phyloP scores from a whole-genome alignment of 2,329 filamentous ascomycete genomes.

The Zymoseptoria ardabiliae region DNA sequence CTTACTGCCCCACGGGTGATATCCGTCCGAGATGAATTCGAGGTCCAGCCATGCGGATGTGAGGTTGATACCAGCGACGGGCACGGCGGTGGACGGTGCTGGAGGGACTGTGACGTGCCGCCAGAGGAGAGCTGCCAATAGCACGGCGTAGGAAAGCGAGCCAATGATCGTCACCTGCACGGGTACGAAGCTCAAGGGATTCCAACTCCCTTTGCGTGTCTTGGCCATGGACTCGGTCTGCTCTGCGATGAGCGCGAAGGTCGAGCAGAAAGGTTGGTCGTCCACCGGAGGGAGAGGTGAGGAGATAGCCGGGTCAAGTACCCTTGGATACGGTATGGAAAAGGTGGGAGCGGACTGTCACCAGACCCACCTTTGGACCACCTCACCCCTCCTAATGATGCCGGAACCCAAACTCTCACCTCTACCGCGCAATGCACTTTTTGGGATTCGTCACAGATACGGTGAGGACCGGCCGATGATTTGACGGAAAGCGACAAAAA shows the following conservation, averaged over 20 bases:
- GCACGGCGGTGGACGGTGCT: slow-evolving; percentile 56
- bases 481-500: background rate
- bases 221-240: slow-evolving; percentile 8
- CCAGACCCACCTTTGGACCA: background rate
- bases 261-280: background rate
- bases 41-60: slow-evolving; percentile 83
- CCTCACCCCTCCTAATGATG: background rate
- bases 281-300: background rate
- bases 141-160: slow-evolving; percentile 65
- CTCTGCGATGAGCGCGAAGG: background rate
- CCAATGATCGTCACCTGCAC: slow-evolving; percentile 76
- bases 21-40: slow-evolving; percentile 62
- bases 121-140: slow-evolving; percentile 66
- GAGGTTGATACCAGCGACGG: slow-evolving; percentile 62
- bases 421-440: background rate
- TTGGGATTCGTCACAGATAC: background rate
- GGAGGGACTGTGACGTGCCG: slow-evolving; percentile 64
- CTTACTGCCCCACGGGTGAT: slow-evolving; percentile 60
- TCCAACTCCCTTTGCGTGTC: slow-evolving; percentile 19
- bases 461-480: background rate
- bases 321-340: background rate
- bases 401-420: background rate
- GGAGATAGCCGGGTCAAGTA: background rate
- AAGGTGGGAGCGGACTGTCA: background rate
- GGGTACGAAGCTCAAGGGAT: slow-evolving; percentile 66